Evolutionary conservation across 257 asterid genomes (phyloP).

Genomic region (Ballota nigra): DNA sequence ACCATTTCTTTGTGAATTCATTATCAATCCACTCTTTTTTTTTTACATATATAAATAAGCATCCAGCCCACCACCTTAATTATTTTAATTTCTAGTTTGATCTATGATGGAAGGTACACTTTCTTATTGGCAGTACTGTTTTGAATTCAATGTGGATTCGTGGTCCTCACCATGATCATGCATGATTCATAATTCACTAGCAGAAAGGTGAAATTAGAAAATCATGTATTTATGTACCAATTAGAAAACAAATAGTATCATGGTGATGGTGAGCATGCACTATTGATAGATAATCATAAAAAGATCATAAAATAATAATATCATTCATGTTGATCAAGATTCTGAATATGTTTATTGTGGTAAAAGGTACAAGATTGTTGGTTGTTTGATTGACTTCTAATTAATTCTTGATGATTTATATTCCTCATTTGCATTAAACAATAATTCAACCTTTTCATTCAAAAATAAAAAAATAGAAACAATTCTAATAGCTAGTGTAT

Average conservation of each 20-base stretch:
- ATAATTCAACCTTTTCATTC: neutral
- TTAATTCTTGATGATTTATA: neutral
- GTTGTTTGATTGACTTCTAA: neutral
- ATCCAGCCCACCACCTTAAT: neutral
- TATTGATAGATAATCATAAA: conserved; percentile 1
- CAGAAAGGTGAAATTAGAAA: conserved; percentile 5
- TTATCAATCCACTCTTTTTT: no score
- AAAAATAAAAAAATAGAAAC: neutral
- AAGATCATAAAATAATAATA: neutral
- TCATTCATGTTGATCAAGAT: neutral
- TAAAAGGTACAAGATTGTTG: neutral
- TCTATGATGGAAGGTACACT: conserved; percentile 10
- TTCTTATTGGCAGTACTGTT: neutral
- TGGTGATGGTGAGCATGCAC: neutral
- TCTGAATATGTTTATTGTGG: neutral
- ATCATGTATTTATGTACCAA: neutral
- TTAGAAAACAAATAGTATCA: neutral
- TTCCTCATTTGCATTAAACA: neutral
- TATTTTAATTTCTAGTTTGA: neutral
- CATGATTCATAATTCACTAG: conserved; percentile 7
- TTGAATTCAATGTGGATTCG: conserved; percentile 28
- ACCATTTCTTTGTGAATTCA: no score
- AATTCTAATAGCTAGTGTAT: neutral
- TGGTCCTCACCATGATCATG: conserved; percentile 42
- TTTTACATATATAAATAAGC: no score